A percentile compares a stretch with the other conserved stretches of the same genome.
Conservation (phyloP, 1,284 basidiomycete species). For the Blastosporella zonata region DNA sequence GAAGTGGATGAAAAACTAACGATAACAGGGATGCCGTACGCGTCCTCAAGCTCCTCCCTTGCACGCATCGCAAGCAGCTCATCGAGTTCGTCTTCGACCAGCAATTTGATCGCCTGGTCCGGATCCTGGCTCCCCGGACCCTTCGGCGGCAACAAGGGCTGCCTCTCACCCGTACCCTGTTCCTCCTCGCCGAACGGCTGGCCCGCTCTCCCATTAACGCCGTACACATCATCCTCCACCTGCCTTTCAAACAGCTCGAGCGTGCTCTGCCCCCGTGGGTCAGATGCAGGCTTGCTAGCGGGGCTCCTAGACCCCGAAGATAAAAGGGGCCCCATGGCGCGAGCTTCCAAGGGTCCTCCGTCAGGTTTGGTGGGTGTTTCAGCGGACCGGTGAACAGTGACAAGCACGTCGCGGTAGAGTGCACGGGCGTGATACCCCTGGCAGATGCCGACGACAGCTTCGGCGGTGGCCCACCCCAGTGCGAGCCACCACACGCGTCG, state of each 20-base stretch:
- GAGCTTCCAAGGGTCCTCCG: background rate
- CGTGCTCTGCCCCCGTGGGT: conserved; percentile 7
- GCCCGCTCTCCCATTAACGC: background rate
- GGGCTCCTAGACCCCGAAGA: conserved; percentile 4
- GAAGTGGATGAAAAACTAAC: conserved; percentile 39
- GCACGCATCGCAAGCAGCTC: conserved; percentile 56
- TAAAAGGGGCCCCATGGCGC: background rate
- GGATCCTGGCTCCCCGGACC: conserved; percentile 10
- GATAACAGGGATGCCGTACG: conserved; percentile 71
- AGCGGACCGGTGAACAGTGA: conserved; percentile 25
- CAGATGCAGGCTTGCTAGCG: background rate
- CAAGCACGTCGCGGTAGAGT: conserved; percentile 65
- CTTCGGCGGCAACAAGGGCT: conserved; percentile 19
- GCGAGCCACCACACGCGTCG: conserved; percentile 70
- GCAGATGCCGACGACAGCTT: conserved; percentile 56
- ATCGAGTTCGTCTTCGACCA: conserved; percentile 63
- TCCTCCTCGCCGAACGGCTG: conserved; percentile 14
- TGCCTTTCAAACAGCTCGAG: conserved; percentile 18
- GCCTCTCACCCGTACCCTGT: conserved; percentile 18
- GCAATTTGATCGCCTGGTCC: conserved; percentile 29
- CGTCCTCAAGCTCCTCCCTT: conserved; percentile 69
- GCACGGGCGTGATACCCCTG: conserved; percentile 68
- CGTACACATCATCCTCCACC: conserved; percentile 19
- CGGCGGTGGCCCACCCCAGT: conserved; percentile 66
- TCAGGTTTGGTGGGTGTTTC: background rate